These are phyloP conservation scores for Clarireedia hainanense DNA, from an alignment of 2,329 filamentous ascomycete genomes.

Conservation along the genomic window DNA sequence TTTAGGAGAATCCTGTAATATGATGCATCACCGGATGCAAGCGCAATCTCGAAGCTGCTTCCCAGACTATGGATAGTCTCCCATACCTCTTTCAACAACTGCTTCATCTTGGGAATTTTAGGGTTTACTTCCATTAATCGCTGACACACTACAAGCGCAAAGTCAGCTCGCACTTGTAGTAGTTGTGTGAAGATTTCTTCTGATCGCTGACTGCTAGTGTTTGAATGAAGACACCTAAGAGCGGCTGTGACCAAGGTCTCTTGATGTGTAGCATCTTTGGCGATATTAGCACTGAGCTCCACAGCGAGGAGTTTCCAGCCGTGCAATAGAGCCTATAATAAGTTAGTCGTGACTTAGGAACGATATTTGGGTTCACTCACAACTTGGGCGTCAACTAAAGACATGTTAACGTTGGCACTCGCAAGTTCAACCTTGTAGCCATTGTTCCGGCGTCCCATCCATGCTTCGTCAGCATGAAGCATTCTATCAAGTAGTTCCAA, in stretches of 20 bases:
- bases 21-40: slow-evolving; percentile 47
- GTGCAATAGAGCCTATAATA: slow-evolving; percentile 62
- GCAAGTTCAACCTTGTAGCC: slow-evolving; percentile 79
- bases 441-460: slow-evolving; percentile 59
- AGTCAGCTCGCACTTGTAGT: slow-evolving; percentile 66
- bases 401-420: slow-evolving; percentile 83
- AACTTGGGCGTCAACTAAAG: slow-evolving; percentile 85
- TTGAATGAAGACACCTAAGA: slow-evolving; percentile 69
- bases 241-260: slow-evolving; percentile 52
- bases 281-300: slow-evolving; percentile 60
- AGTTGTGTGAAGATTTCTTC: slow-evolving; percentile 77
- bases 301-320: slow-evolving; percentile 85
- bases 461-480: slow-evolving; percentile 68
- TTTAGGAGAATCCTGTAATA: slow-evolving; percentile 82
- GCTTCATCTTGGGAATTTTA: slow-evolving; percentile 41
- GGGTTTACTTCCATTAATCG: slow-evolving; percentile 56
- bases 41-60: slow-evolving; percentile 50
- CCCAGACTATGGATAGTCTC: slow-evolving; percentile 46
- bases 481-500: slow-evolving; percentile 66
- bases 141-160: slow-evolving; percentile 77
- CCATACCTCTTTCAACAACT: slow-evolving; percentile 52
- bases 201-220: slow-evolving; percentile 62
- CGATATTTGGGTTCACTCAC: slow-evolving; percentile 39
- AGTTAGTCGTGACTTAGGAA: slow-evolving; percentile 21
- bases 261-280: slow-evolving; percentile 19